Base-by-base conservation (phyloP, 164 flowering plant species). In the Aristolochia californica region DNA sequence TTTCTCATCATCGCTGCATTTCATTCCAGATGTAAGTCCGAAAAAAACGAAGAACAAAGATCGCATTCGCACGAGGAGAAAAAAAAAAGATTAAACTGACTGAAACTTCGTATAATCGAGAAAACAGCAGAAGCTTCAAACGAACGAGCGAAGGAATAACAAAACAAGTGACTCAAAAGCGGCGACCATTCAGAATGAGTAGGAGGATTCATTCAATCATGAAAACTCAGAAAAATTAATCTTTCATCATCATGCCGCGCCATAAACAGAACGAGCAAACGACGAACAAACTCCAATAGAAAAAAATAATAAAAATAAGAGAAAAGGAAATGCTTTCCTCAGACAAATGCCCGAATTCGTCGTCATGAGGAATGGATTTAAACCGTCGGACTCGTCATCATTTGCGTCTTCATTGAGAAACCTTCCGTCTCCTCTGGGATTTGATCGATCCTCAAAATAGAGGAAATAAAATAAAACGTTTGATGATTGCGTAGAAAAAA, bases 301-400 rank as follows among this genome's bases (percentile, higher is more conserved):
- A 21, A 45, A 53, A 30, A 30, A 13, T 5, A 16, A 22, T 40
- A 48, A 0, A 22, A 14, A 24, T n/a, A 15, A n/a, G 13, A 14
- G 28, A 44, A 14, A 18, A 13, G 5, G 48, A 50, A 12, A 21
- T 0, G 58, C 52, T 25, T 74, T n/a, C n/a, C 79, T 75, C 80
- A 75, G 86, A 77, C 76, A 75, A 79, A 79, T 75, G 83, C 86
- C 80, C 79, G 80, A 79, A 58, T 63, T 77, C 67, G 77, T 73
- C 82, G 57, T 75, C 81, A n/a, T n/a, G n/a, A n/a, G n/a, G n/a
- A n/a, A n/a, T 75, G 50, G 64, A 63, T 48, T 47, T 13, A 55
- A 60, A 20, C 40, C 18, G n/a, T 81, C 83, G 59, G 82, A 79
- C 83, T n/a, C n/a, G 77, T 81, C 82, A 77, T 81, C 83, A 17